These are phyloP conservation scores for Cordyceps militaris DNA, from an alignment of 2,329 filamentous ascomycete genomes.

Conservation along the genomic window DNA sequence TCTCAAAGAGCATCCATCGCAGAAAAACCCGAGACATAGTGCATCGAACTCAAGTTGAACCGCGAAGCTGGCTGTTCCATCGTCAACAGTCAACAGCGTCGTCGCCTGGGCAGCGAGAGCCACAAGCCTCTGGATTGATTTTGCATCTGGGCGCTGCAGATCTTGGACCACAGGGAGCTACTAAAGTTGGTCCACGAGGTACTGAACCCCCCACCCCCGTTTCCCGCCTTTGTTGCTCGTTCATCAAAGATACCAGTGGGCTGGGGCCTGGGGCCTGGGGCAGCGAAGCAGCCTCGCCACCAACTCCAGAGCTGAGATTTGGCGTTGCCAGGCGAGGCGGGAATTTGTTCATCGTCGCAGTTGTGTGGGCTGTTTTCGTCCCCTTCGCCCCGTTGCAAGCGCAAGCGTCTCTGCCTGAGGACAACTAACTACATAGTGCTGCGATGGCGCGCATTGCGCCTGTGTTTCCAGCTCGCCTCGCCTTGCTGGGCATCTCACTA, in stretches of 20 bases:
- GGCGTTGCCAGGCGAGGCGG: background rate
- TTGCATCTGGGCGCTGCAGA: slow-evolving; percentile 7
- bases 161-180: slow-evolving; percentile 6
- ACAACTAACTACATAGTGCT: background rate
- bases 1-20: background rate
- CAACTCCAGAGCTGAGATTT: background rate
- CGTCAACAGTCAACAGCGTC: background rate
- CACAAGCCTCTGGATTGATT: background rate
- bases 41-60: too few relatives aligned
- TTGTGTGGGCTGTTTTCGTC: background rate
- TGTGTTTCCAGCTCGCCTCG: background rate
- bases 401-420: background rate
- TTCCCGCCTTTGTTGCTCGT: background rate
- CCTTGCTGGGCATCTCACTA: background rate
- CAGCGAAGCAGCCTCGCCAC: slow-evolving; percentile 3
- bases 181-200: slow-evolving; percentile 6
- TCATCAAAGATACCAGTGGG: background rate
- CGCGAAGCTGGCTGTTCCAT: background rate
- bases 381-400: background rate
- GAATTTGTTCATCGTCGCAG: background rate
- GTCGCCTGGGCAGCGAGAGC: background rate
- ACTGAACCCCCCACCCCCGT: slow-evolving; percentile 4
- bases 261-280: background rate
- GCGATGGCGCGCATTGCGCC: too few relatives aligned
- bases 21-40: too few relatives aligned